phyloP scores from a whole-genome alignment of 2,329 filamentous ascomycete species.

The Lachnellula suecica region DNA sequence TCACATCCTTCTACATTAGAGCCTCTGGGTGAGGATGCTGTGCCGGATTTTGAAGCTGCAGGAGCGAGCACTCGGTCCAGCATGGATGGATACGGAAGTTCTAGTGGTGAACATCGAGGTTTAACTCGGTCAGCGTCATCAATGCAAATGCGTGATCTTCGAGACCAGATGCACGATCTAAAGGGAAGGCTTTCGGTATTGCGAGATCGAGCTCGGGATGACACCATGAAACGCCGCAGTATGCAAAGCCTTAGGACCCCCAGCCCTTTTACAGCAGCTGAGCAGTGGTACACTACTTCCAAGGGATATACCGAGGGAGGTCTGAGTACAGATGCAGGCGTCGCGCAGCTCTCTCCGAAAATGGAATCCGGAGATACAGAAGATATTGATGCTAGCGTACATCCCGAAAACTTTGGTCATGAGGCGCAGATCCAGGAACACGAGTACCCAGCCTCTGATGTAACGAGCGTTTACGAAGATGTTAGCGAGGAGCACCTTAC shows the following conservation, averaged over 20 bases:
- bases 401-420: background rate
- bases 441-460: constrained; percentile 24
- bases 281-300: constrained; percentile 33
- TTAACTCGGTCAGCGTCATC: constrained; percentile 32
- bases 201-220: constrained; percentile 62
- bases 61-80: constrained; percentile 22
- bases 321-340: constrained; percentile 27
- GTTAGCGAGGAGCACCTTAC: constrained; percentile 18
- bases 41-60: constrained; percentile 21
- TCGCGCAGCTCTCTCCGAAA: constrained; percentile 25
- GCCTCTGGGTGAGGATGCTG: constrained; percentile 52
- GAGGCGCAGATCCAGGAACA: constrained; percentile 1
- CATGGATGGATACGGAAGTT: constrained; percentile 22
- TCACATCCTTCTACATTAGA: constrained; percentile 41
- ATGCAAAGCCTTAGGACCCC: constrained; percentile 59
- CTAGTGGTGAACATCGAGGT: constrained; percentile 18
- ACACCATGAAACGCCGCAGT: constrained; percentile 61
- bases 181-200: constrained; percentile 68
- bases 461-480: constrained; percentile 31
- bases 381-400: background rate
- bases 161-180: constrained; percentile 66
- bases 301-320: constrained; percentile 23
- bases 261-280: constrained; percentile 42
- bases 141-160: constrained; percentile 55
- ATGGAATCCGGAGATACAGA: constrained; percentile 13